Percentiles rank a stretch among this genome's conserved stretches.
Conservation (phyloP, 2,329 filamentous ascomycete genomes). For the Orbilia ellipsospora region DNA sequence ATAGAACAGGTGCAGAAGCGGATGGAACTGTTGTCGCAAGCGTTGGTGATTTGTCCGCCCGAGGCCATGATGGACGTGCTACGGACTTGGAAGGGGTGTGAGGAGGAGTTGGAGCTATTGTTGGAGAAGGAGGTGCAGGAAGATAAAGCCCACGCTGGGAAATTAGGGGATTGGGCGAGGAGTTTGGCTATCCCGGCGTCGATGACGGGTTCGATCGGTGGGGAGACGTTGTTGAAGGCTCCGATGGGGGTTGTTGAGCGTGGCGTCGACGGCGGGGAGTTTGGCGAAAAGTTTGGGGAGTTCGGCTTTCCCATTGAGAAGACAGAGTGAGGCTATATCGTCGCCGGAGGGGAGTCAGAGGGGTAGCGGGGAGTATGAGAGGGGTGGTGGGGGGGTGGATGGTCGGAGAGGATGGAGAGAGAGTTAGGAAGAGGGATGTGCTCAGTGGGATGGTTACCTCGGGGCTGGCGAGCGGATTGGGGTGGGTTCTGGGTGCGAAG, state of each 20-base stretch:
- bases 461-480: slow-evolving; percentile 74
- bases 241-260: slow-evolving; percentile 69
- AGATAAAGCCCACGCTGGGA: slow-evolving; percentile 77
- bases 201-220: slow-evolving; percentile 61
- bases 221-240: slow-evolving; percentile 60
- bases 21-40: slow-evolving; percentile 80
- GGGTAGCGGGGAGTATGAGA: slow-evolving; percentile 55
- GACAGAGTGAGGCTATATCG: slow-evolving; percentile 60
- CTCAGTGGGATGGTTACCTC: slow-evolving; percentile 74
- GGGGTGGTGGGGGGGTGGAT: slow-evolving; percentile 35
- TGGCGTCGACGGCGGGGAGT: slow-evolving; percentile 64
- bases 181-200: slow-evolving; percentile 57
- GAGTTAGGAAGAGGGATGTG: slow-evolving; percentile 77
- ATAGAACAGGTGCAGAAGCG: slow-evolving; percentile 81
- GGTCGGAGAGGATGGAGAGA: slow-evolving; percentile 61
- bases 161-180: slow-evolving; percentile 68
- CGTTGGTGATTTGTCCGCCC: slow-evolving; percentile 77
- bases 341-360: slow-evolving; percentile 62
- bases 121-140: slow-evolving; percentile 74
- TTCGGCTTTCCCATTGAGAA: slow-evolving; percentile 65
- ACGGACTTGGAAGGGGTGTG: slow-evolving; percentile 78
- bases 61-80: slow-evolving; percentile 78
- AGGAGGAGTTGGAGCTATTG: slow-evolving; percentile 77
- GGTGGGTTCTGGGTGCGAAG: slow-evolving; percentile 74
- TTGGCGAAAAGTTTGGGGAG: slow-evolving; percentile 64